These are phyloP conservation scores for Solanum appendiculatum DNA, from an alignment of 257 asterid species.

Conservation along the genomic window DNA sequence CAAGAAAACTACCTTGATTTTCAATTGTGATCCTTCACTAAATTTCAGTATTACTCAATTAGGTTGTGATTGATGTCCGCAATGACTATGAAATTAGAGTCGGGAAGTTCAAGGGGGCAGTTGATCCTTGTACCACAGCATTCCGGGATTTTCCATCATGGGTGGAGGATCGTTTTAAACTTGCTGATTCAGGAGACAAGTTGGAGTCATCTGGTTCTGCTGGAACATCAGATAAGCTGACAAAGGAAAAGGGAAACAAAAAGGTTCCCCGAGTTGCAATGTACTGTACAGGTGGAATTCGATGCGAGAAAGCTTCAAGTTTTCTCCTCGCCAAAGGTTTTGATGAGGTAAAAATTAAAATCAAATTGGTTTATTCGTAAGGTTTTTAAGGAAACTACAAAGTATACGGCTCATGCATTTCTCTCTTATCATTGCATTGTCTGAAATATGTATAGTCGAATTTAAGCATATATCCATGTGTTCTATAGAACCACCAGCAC, in stretches of 20 bases:
- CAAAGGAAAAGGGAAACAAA: slow-evolving; percentile 33
- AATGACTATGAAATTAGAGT: slow-evolving; percentile 95
- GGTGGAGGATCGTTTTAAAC: slow-evolving; percentile 58
- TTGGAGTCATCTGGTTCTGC: slow-evolving; percentile 16
- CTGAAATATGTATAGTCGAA: neutral
- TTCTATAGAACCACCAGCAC: neutral
- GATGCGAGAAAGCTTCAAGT: slow-evolving; percentile 98
- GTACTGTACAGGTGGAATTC: slow-evolving; percentile 99
- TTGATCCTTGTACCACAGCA: slow-evolving; percentile 90
- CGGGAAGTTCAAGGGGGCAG: slow-evolving; percentile 87
- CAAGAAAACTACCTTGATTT: neutral
- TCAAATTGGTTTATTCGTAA: neutral
- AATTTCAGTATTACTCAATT: neutral
- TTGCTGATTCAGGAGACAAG: slow-evolving; percentile 21
- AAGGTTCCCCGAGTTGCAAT: slow-evolving; percentile 75
- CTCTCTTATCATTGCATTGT: neutral
- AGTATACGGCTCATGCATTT: neutral
- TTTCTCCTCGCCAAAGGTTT: slow-evolving; percentile 81
- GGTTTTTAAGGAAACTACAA: neutral
- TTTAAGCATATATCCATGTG: neutral
- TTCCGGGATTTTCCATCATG: slow-evolving; percentile 87
- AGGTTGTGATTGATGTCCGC: slow-evolving; percentile 96
- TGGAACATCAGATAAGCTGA: slow-evolving; percentile 22
- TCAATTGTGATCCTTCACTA: neutral
- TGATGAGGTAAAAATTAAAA: slow-evolving; percentile 51